A percentile compares a stretch with the other conserved stretches of the same genome.
phyloP scores from a whole-genome alignment of 2,329 filamentous ascomycete genomes.

The Alternaria novae-zelandiae region DNA sequence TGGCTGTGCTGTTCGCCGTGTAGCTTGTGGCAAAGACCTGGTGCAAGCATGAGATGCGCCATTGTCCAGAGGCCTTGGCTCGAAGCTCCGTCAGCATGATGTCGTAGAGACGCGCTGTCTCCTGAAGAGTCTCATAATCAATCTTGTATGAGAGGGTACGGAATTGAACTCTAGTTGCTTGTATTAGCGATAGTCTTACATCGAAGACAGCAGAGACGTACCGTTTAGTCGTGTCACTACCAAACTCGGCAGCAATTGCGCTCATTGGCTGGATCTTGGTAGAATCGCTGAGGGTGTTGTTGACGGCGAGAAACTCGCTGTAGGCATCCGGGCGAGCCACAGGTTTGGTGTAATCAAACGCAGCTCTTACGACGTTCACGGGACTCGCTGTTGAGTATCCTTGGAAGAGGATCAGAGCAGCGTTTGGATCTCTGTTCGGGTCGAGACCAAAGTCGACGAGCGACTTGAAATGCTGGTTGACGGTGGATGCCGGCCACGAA shows the following conservation, averaged over 20 bases:
- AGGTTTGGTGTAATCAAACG: not conserved
- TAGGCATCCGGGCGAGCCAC: not conserved
- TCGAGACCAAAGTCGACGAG: slow-evolving; percentile 15
- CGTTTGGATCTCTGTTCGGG: slow-evolving; percentile 8
- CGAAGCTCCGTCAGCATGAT: not conserved
- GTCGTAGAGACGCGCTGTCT: not conserved
- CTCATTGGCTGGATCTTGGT: not conserved
- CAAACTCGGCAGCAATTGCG: not conserved
- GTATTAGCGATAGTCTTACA: not conserved
- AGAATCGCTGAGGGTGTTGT: not conserved
- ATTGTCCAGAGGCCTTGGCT: not conserved
- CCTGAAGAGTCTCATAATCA: not conserved
- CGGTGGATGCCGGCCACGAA: slow-evolving; percentile 9
- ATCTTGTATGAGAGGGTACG: not conserved
- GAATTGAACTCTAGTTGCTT: not conserved
- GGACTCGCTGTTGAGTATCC: not conserved
- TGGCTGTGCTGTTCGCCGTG: slow-evolving; percentile 16
- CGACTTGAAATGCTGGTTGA: slow-evolving; percentile 20
- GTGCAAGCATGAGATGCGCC: slow-evolving; percentile 25
- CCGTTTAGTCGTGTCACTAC: not conserved
- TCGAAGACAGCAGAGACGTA: not conserved
- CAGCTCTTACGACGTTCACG: not conserved
- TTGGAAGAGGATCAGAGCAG: slow-evolving; percentile 19
- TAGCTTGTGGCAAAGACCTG: slow-evolving; percentile 23
- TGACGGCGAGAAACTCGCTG: not conserved